These are phyloP conservation scores for Tuber calosporum DNA, from an alignment of 495 filamentous ascomycete species.

Conservation along the genomic window DNA sequence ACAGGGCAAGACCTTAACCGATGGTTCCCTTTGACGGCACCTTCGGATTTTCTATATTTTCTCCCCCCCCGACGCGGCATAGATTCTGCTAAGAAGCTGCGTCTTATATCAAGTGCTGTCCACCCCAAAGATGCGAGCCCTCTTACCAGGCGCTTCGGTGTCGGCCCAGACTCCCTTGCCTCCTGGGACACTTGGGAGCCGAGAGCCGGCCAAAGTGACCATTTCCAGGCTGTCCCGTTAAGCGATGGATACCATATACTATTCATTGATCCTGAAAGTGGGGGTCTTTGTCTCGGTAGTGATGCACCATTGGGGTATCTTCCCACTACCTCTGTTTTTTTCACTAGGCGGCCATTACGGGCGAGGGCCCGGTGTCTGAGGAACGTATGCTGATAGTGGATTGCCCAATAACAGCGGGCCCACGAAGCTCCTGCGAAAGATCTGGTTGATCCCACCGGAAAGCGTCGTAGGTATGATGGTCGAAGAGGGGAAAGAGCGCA, in stretches of 20 bases:
- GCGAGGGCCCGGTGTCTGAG: background rate
- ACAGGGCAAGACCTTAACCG: conserved; percentile 54
- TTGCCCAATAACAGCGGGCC: conserved; percentile 34
- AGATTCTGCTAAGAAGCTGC: conserved; percentile 53
- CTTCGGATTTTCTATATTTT: conserved; percentile 62
- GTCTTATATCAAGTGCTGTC: conserved; percentile 61
- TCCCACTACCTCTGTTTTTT: conserved; percentile 27
- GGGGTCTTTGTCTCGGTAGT: conserved; percentile 57
- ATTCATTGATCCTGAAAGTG: conserved; percentile 59
- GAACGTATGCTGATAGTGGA: conserved; percentile 7
- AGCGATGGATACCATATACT: conserved; percentile 64
- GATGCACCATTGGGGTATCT: conserved; percentile 56
- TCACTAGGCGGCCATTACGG: no score
- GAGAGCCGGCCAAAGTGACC: conserved; percentile 49
- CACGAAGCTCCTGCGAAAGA: conserved; percentile 45
- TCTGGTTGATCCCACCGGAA: conserved; percentile 46
- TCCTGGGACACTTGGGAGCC: conserved; percentile 37
- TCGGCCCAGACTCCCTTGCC: conserved; percentile 28
- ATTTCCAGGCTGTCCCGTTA: conserved; percentile 61
- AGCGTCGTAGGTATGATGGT: conserved; percentile 6
- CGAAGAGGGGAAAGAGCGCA: background rate
- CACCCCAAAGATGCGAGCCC: conserved; percentile 44
- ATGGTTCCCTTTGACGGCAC: conserved; percentile 61
- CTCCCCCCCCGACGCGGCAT: conserved; percentile 52
- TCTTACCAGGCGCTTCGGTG: conserved; percentile 35